Evolutionary conservation across 176 grass and related monocot species (phyloP).

Genomic region (Elymus sibiricus): DNA sequence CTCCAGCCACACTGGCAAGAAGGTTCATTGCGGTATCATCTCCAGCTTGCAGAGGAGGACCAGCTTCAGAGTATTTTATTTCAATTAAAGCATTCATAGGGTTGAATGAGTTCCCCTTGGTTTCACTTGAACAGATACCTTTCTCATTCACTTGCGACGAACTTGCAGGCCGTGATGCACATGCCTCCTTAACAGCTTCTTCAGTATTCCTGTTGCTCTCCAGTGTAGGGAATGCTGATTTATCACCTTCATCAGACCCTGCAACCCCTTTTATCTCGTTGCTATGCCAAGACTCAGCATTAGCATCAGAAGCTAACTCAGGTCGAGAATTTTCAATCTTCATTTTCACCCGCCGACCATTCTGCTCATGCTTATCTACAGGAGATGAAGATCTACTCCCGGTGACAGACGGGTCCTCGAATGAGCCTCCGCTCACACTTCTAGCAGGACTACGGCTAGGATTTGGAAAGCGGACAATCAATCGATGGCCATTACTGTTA

Average conservation of each 20-base stretch:
- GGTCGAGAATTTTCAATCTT: conserved; percentile 46
- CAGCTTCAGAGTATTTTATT: conserved; percentile 78
- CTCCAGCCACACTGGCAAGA: conserved; percentile 90
- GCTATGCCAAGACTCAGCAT: conserved; percentile 61
- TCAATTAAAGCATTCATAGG: conserved; percentile 97
- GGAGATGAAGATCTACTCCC: conserved; percentile 54
- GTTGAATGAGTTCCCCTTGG: conserved; percentile 61
- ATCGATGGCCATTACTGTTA: conserved; percentile 59
- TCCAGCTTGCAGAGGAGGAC: conserved; percentile 47
- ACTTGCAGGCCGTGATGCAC: conserved; percentile 37
- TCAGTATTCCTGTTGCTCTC: conserved; percentile 37
- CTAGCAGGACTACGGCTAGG: conserved; percentile 61
- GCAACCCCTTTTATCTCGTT: conserved; percentile 56
- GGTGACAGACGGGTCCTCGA: conserved; percentile 58
- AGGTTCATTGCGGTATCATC: conserved; percentile 92
- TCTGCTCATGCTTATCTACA: conserved; percentile 70
- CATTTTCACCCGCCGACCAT: conserved; percentile 59
- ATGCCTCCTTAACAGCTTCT: conserved; percentile 45
- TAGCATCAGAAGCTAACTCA: conserved; percentile 45
- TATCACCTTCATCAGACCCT: conserved; percentile 61
- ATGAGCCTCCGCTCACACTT: conserved; percentile 51
- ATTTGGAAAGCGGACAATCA: conserved; percentile 86
- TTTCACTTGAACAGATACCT: conserved; percentile 24
- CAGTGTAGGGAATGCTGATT: conserved; percentile 47
- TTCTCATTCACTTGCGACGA: conserved; percentile 64